Conservation (phyloP, 2,329 filamentous ascomycete genomes). For the Neonectria hederae region DNA sequence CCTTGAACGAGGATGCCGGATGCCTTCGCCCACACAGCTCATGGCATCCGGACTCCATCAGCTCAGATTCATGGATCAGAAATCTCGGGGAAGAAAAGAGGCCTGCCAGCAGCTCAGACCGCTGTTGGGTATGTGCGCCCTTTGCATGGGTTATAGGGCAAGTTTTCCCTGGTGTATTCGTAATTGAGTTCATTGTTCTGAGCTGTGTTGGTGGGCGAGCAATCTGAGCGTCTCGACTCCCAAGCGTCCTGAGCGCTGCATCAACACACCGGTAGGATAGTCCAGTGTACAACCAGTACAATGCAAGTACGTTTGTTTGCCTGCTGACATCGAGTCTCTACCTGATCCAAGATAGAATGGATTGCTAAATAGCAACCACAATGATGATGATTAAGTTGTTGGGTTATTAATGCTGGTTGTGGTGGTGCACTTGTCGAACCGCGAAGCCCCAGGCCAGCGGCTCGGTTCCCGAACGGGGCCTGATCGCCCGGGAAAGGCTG, state of each 20-base stretch:
- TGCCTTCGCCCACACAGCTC: conserved; percentile 7
- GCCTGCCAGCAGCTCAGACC: background rate
- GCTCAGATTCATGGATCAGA: background rate
- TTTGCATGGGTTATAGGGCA: background rate
- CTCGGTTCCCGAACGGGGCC: conserved; percentile 14
- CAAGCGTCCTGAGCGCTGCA: background rate
- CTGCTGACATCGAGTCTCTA: background rate
- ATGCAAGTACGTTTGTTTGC: background rate
- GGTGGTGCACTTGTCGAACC: conserved; percentile 5
- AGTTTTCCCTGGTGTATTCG: background rate
- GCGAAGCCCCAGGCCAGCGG: conserved; percentile 14
- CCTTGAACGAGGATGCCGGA: conserved; percentile 27
- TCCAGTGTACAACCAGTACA: background rate
- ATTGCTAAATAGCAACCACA: background rate
- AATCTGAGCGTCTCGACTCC: background rate
- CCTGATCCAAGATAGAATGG: background rate
- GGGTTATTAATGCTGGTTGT: background rate
- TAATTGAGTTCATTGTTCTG: background rate
- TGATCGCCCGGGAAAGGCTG: conserved; percentile 21
- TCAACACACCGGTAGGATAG: background rate
- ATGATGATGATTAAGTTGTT: background rate
- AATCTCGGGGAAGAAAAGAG: background rate
- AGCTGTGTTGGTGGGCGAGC: background rate
- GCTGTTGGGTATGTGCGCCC: background rate
- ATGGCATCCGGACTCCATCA: conserved; percentile 9